These are phyloP conservation scores for slime mould (Dictyostelium discoideum) DNA, from an alignment of 78 protist species.

Conservation along the genomic window DNA sequence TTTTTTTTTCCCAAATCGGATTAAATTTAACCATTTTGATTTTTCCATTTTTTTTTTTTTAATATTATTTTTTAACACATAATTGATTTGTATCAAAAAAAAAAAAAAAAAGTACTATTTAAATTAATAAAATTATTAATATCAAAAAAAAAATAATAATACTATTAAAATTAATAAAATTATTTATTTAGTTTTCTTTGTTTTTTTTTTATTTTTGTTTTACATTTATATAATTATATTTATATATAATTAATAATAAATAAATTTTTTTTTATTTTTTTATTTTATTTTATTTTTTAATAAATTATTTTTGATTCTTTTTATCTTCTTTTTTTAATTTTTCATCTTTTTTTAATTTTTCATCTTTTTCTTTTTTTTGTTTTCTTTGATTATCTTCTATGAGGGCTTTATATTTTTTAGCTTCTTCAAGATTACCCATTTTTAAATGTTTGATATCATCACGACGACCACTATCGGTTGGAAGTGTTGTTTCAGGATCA, in stretches of 20 bases:
- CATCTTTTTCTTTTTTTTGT: constrained; percentile 38
- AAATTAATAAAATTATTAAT: too few relatives aligned
- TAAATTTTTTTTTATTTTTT: background rate
- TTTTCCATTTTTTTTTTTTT: too few relatives aligned
- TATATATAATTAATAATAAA: too few relatives aligned
- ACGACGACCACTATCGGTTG: constrained; percentile 73
- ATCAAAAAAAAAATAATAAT: too few relatives aligned
- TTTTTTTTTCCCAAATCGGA: too few relatives aligned
- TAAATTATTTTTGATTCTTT: background rate
- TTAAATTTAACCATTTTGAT: too few relatives aligned
- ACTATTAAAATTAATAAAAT: too few relatives aligned
- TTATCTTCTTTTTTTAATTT: background rate
- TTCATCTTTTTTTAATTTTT: constrained; percentile 8
- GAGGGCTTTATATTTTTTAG: constrained; percentile 62
- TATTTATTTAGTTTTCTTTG: too few relatives aligned
- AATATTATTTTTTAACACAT: too few relatives aligned
- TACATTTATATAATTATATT: too few relatives aligned
- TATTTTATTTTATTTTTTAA: background rate
- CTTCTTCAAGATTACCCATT: constrained; percentile 66
- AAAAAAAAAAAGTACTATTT: too few relatives aligned
- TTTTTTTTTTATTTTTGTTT: background rate
- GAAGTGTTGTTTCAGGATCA: constrained; percentile 45
- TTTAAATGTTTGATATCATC: constrained; percentile 61
- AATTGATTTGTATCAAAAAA: too few relatives aligned
- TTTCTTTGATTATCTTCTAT: constrained; percentile 76